These are phyloP conservation scores for Saccharomycopsis vini DNA, from an alignment of 805 yeast genomes.

Conservation along the genomic window DNA sequence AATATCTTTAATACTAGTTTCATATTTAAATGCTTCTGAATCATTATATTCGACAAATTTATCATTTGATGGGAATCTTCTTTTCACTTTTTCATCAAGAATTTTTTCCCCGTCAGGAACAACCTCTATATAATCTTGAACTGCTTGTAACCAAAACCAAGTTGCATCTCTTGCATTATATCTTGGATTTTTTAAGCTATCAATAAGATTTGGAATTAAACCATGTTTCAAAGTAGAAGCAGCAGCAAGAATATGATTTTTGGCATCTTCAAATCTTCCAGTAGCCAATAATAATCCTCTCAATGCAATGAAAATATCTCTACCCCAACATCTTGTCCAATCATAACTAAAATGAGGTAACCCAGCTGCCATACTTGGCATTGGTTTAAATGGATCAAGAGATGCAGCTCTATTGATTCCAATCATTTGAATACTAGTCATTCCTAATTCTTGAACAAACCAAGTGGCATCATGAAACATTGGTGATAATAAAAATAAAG, in stretches of 20 bases:
- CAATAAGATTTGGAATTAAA: constrained; percentile 83
- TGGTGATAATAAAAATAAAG: constrained; percentile 45
- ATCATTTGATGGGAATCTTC: constrained; percentile 89
- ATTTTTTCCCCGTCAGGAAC: constrained; percentile 65
- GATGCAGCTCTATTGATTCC: constrained; percentile 70
- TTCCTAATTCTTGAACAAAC: constrained; percentile 70
- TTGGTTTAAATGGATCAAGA: constrained; percentile 49
- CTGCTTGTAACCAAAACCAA: constrained; percentile 86
- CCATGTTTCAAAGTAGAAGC: constrained; percentile 93
- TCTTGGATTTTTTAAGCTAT: constrained; percentile 89
- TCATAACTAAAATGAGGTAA: constrained; percentile 86
- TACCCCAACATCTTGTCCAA: constrained; percentile 97
- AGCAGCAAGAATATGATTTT: constrained; percentile 71
- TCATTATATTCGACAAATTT: constrained; percentile 61
- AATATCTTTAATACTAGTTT: constrained; percentile 62
- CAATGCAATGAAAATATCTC: constrained; percentile 85
- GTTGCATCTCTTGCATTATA: constrained; percentile 96
- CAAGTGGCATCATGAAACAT: constrained; percentile 52
- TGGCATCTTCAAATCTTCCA: constrained; percentile 73
- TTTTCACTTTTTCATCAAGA: constrained; percentile 59
- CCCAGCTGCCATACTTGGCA: constrained; percentile 89
- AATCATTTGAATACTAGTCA: constrained; percentile 82
- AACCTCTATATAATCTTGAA: constrained; percentile 66
- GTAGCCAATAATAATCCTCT: constrained; percentile 76
- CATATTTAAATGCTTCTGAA: constrained; percentile 66